Conservation (phyloP, 73 alveolate species). For the Paramecium sonneborni region DNA sequence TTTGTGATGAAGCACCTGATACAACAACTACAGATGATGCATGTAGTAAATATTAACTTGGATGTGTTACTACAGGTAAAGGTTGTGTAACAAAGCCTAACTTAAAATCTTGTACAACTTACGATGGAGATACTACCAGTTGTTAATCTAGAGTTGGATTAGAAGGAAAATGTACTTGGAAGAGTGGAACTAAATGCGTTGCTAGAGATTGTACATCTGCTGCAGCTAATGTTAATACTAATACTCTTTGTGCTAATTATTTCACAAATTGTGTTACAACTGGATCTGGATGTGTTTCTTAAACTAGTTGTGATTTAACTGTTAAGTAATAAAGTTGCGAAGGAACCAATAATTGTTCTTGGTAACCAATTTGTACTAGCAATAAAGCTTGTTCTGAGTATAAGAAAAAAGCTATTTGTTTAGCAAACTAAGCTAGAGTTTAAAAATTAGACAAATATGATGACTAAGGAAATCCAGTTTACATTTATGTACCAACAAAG, state of each 20-base stretch:
- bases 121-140: not conserved
- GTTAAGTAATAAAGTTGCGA: not conserved
- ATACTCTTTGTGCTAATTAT: not conserved
- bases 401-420: not conserved
- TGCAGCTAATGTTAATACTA: not conserved
- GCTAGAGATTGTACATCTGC: conserved; percentile 19
- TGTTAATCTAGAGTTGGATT: not conserved
- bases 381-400: not conserved
- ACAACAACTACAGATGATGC: not conserved
- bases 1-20: conserved; percentile 1
- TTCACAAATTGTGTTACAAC: not conserved
- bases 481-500: not conserved
- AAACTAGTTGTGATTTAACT: not conserved
- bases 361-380: not conserved
- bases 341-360: not conserved
- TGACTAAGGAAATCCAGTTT: not conserved
- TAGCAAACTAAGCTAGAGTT: not conserved
- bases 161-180: conserved; percentile 24
- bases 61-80: conserved; percentile 15
- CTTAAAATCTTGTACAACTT: not conserved
- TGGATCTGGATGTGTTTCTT: conserved; percentile 13
- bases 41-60: not conserved
- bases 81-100: not conserved
- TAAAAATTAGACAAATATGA: not conserved
- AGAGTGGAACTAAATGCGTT: conserved; percentile 13